Percentiles rank a stretch among this genome's conserved stretches.
These are phyloP conservation scores for Prinsepia uniflora DNA, from an alignment of 306 rosid species.

Conservation along the genomic window DNA sequence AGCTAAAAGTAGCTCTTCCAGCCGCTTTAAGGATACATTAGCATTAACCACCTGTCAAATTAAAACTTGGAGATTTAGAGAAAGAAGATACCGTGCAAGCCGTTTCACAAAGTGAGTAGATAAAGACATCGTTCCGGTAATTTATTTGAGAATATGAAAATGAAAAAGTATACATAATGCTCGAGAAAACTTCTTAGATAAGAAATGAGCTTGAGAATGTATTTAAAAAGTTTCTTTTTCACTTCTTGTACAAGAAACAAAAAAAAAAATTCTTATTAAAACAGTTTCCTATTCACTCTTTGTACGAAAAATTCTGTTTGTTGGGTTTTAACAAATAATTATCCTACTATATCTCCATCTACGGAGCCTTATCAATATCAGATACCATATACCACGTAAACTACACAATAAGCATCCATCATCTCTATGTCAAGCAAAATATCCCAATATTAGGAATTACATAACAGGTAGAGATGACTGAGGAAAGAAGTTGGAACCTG, in stretches of 20 bases:
- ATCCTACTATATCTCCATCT: not conserved
- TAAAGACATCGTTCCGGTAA: not conserved
- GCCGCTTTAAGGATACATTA: slow-evolving; percentile 83
- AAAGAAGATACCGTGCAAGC: not conserved
- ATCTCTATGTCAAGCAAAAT: not conserved
- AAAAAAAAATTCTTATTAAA: no score
- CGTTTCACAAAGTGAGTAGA: slow-evolving; percentile 13
- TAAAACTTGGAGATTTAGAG: slow-evolving; percentile 28
- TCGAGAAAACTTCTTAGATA: not conserved
- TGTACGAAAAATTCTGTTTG: no score
- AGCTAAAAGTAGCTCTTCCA: slow-evolving; percentile 77
- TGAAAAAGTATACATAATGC: not conserved
- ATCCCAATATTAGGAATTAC: not conserved
- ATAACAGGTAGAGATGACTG: not conserved
- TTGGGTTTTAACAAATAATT: not conserved
- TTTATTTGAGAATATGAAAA: not conserved
- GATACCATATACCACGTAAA: not conserved
- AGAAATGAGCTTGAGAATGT: no score
- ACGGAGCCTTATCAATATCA: not conserved
- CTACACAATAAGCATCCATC: not conserved
- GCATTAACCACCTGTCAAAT: slow-evolving; percentile 78
- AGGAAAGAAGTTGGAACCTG: slow-evolving; percentile 52
- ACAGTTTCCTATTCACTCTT: no score
- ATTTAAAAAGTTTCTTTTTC: no score
- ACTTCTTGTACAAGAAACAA: no score